Evolutionary conservation across 129 eudicot genomes (phyloP).

Genomic region (Deinandra increscens): DNA sequence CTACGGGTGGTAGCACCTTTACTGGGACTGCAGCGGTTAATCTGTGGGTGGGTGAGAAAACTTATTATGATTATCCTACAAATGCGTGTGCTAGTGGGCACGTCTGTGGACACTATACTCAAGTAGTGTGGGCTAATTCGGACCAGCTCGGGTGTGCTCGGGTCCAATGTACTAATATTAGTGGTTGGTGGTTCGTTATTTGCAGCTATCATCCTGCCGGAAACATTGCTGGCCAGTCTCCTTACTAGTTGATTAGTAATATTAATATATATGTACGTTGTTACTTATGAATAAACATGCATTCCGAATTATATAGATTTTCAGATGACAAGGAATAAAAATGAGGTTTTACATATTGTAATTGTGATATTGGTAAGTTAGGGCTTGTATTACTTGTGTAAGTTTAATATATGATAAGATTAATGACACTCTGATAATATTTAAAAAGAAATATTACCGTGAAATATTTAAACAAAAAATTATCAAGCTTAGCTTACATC

Average conservation of each 20-base stretch:
- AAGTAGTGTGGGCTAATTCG: background rate
- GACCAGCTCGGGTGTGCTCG: background rate
- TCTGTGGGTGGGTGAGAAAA: constrained; percentile 33
- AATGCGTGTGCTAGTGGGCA: constrained; percentile 16
- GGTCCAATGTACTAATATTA: constrained; percentile 1
- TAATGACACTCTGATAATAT: too few species aligned
- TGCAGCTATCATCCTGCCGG: background rate
- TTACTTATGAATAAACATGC: background rate
- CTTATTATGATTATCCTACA: constrained; percentile 11
- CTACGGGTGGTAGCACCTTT: constrained; percentile 30
- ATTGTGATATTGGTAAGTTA: too few species aligned
- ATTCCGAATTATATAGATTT: background rate
- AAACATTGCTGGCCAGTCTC: background rate
- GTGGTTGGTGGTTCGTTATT: constrained; percentile 8
- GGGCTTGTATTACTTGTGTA: too few species aligned
- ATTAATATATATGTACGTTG: background rate
- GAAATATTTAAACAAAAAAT: too few species aligned
- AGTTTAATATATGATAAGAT: too few species aligned
- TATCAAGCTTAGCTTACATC: too few species aligned
- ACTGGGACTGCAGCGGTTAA: constrained; percentile 28
- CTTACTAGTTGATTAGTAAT: background rate
- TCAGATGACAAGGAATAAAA: too few species aligned
- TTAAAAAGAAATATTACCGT: too few species aligned
- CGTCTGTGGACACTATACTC: background rate
- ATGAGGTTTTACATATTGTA: too few species aligned